Conservation (phyloP, 148 eudicot species). For the Pouteria glomerata region DNA sequence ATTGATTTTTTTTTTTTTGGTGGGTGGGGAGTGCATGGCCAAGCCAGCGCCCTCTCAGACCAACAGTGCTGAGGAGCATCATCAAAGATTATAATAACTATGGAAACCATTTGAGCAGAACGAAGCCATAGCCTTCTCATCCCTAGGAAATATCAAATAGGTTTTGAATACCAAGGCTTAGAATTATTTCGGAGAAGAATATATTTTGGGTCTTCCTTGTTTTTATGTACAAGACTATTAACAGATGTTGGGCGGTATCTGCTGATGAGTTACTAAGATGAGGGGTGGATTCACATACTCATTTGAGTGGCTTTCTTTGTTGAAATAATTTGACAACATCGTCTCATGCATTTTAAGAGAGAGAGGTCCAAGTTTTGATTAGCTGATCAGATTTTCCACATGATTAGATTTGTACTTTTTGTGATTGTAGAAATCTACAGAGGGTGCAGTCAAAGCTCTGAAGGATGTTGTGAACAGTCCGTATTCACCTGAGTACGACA, state of each 20-base stretch:
- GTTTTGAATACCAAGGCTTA: slow-evolving; percentile 1
- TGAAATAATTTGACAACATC: not conserved
- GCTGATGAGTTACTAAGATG: not conserved
- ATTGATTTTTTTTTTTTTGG: too few relatives aligned
- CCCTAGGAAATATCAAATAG: not conserved
- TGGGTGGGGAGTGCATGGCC: too few relatives aligned
- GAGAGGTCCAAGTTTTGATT: not conserved
- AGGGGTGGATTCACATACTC: not conserved
- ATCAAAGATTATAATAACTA: not conserved
- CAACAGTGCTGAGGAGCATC: not conserved
- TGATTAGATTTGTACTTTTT: slow-evolving; percentile 7
- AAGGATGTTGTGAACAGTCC: slow-evolving; percentile 93
- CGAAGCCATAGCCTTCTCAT: not conserved
- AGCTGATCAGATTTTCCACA: not conserved
- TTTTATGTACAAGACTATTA: not conserved
- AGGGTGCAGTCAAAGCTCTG: slow-evolving; percentile 73
- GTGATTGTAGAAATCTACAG: slow-evolving; percentile 77
- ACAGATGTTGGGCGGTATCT: not conserved
- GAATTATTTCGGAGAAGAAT: not conserved
- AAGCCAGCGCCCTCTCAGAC: too few relatives aligned
- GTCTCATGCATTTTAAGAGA: not conserved
- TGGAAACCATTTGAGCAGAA: not conserved
- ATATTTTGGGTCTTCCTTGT: not conserved
- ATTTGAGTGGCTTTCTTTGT: not conserved
- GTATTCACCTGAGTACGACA: slow-evolving; percentile 92